phyloP scores from a whole-genome alignment of 345 rosid species.

The Populus alba region DNA sequence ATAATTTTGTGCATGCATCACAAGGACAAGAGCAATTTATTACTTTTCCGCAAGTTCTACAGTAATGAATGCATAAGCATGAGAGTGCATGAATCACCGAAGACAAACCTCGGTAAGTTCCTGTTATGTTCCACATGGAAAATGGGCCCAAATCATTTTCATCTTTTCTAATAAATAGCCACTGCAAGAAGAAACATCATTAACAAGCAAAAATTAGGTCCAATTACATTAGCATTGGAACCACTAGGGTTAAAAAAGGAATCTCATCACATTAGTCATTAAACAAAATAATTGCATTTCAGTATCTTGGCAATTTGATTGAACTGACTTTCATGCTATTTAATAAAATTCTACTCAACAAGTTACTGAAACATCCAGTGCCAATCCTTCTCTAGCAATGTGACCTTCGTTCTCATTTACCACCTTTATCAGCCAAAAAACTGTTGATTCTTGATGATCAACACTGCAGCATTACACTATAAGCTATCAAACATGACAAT shows the following conservation, averaged over 20 bases:
- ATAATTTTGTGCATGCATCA: not conserved
- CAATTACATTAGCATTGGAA: not conserved
- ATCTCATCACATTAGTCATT: not conserved
- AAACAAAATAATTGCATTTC: not conserved
- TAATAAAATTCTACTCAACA: not conserved
- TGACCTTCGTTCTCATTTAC: not conserved
- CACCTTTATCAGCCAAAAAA: not conserved
- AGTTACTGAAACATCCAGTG: not conserved
- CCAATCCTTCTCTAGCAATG: not conserved
- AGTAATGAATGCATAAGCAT: not conserved
- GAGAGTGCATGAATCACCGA: slow-evolving; percentile 16
- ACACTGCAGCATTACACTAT: not conserved
- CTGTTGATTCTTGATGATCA: not conserved
- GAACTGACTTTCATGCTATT: not conserved
- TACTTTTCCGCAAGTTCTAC: not conserved
- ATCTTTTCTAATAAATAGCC: slow-evolving; percentile 67
- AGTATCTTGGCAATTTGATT: not conserved
- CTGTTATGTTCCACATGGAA: slow-evolving; percentile 90
- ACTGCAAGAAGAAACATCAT: slow-evolving; percentile 52
- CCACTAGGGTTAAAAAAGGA: not conserved
- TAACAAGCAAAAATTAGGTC: slow-evolving; percentile 10
- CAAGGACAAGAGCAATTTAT: not conserved
- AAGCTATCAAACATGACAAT: not conserved
- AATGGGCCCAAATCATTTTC: slow-evolving; percentile 63
- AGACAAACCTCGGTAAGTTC: slow-evolving; percentile 84